Conservation (phyloP, 495 filamentous ascomycete genomes). For the Chaetomium cochliodes region DNA sequence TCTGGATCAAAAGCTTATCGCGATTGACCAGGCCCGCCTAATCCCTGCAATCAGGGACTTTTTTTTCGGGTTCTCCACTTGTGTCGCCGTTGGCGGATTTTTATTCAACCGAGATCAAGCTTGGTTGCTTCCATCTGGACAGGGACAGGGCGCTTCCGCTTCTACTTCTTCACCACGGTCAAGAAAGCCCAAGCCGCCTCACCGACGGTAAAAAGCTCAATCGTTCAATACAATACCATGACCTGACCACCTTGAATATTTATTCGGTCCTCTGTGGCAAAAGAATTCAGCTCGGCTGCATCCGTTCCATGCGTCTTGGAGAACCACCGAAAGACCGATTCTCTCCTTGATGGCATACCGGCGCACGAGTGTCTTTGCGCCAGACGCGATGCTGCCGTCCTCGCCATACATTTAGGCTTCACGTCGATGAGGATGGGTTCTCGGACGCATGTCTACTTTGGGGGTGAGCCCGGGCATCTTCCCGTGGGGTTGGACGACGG, state of each 20-base stretch:
- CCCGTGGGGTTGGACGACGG: neutral
- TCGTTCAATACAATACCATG: too few species aligned
- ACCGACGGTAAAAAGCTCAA: too few species aligned
- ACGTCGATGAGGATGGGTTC: slow-evolving; percentile 46
- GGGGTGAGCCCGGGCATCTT: neutral
- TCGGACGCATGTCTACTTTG: neutral
- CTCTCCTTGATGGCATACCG: slow-evolving; percentile 20
- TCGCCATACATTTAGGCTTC: slow-evolving; percentile 5
- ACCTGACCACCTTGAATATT: too few species aligned
- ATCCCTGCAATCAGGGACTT: neutral
- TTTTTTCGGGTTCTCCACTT: neutral
- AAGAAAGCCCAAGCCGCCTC: too few species aligned
- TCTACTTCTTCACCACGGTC: too few species aligned
- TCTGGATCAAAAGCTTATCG: neutral
- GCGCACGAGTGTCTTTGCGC: slow-evolving; percentile 19
- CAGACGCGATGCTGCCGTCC: slow-evolving; percentile 16
- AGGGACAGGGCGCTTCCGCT: too few species aligned
- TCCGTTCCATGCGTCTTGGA: neutral
- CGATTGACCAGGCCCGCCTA: neutral
- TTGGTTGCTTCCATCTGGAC: too few species aligned
- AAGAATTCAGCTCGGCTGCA: neutral
- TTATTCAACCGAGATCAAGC: neutral
- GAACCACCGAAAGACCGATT: too few species aligned
- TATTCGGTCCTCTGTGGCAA: too few species aligned
- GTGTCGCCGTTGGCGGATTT: neutral